Percentiles rank a stretch among this genome's conserved stretches.
phyloP scores from a whole-genome alignment of 2,329 filamentous ascomycete species.

The Fusarium coffeatum region DNA sequence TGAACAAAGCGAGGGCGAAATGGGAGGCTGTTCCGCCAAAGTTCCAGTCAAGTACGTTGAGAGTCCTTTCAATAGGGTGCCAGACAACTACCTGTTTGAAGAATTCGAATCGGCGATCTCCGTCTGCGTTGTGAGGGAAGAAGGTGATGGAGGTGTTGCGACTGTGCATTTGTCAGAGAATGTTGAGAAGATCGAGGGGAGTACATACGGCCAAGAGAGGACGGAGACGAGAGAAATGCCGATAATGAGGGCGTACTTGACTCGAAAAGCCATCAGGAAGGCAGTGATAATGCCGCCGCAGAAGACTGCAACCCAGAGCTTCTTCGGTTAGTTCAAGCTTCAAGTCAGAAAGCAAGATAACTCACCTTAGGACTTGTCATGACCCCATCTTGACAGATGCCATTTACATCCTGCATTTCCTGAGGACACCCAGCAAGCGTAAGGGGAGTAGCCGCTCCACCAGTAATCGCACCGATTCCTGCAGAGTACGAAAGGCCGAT shows the following conservation, averaged over 20 bases:
- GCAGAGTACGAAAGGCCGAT: constrained; percentile 80
- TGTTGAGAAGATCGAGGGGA: neutral
- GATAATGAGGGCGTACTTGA: constrained; percentile 80
- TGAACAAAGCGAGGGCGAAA: constrained; percentile 78
- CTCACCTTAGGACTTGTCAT: constrained; percentile 80
- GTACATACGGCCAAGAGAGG: constrained; percentile 74
- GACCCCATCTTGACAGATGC: constrained; percentile 68
- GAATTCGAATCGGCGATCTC: constrained; percentile 74
- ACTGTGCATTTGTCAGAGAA: constrained; percentile 49
- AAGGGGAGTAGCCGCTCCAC: constrained; percentile 72
- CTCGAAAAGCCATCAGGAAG: constrained; percentile 81
- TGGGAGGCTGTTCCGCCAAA: constrained; percentile 66
- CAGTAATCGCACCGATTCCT: constrained; percentile 85
- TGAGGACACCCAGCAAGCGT: constrained; percentile 79
- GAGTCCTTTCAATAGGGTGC: constrained; percentile 73
- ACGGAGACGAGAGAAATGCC: constrained; percentile 79
- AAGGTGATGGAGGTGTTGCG: constrained; percentile 77
- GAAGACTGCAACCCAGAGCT: constrained; percentile 89
- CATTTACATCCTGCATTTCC: constrained; percentile 61
- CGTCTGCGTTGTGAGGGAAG: constrained; percentile 74
- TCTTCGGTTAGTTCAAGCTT: constrained; percentile 7
- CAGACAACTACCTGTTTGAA: constrained; percentile 79
- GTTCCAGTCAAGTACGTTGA: constrained; percentile 75
- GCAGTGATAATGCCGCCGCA: constrained; percentile 82
- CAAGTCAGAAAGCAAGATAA: neutral